A percentile compares a stretch with the other conserved stretches of the same genome.
Evolutionary conservation across 257 asterid genomes (phyloP).

Genomic region (Solanum corneliomulleri): DNA sequence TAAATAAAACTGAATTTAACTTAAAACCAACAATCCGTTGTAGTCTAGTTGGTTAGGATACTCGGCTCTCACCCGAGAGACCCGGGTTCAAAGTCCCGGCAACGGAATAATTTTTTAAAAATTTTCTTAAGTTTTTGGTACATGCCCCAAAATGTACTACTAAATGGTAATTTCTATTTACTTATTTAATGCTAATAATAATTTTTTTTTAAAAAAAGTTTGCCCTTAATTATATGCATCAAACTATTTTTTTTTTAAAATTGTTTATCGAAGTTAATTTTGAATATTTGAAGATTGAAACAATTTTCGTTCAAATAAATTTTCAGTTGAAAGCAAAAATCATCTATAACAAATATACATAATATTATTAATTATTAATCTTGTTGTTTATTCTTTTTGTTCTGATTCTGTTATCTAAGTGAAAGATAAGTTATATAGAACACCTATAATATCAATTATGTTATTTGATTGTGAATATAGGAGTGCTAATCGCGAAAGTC

Average conservation of each 20-base stretch:
- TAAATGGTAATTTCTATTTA: not conserved
- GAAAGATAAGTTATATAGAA: not conserved
- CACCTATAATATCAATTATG: no score
- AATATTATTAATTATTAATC: not conserved
- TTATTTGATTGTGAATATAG: no score
- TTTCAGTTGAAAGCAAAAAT: no score
- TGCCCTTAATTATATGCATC: not conserved
- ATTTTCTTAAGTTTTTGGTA: not conserved
- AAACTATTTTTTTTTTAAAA: not conserved
- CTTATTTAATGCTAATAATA: not conserved
- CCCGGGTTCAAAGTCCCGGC: constrained; percentile 96
- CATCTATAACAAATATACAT: no score
- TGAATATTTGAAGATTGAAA: not conserved
- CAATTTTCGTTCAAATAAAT: not conserved
- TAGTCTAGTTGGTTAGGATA: constrained; percentile 98
- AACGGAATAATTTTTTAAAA: not conserved
- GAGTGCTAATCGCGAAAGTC: no score
- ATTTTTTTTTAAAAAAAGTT: not conserved
- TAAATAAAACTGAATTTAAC: no score
- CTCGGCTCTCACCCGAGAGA: constrained; percentile 97
- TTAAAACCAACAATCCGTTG: not conserved
- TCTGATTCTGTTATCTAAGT: not conserved
- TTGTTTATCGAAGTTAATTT: not conserved
- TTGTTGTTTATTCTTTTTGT: not conserved
- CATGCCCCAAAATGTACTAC: not conserved